Percentiles rank a stretch among this genome's conserved stretches.
Evolutionary conservation across 2,329 filamentous ascomycete species (phyloP).

Genomic region (Talaromyces rugulosus): DNA sequence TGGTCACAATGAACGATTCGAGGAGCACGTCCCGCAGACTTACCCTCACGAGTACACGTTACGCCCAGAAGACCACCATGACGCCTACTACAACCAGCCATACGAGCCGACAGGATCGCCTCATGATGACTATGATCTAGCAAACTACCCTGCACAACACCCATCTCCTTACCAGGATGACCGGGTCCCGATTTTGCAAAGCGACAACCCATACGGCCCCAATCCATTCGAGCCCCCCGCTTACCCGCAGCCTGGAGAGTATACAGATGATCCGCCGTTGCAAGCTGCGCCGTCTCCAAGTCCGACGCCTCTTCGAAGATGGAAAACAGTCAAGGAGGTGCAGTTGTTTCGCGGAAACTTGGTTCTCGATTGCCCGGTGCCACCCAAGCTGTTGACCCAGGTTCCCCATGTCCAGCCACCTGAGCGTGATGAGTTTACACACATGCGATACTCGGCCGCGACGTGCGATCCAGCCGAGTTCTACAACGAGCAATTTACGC

Average conservation of each 20-base stretch:
- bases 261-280: constrained; percentile 35
- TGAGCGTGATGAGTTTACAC: constrained; percentile 75
- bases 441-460: constrained; percentile 85
- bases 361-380: constrained; percentile 93
- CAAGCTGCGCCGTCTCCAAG: constrained; percentile 40
- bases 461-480: constrained; percentile 91
- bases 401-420: constrained; percentile 73
- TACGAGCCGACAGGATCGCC: constrained; percentile 63
- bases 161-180: constrained; percentile 64
- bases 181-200: constrained; percentile 69
- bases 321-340: constrained; percentile 99
- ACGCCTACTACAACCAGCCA: constrained; percentile 78
- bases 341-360: constrained; percentile 94
- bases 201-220: constrained; percentile 59
- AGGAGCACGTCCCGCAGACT: constrained; percentile 38
- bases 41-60: constrained; percentile 62
- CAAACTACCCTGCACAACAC: constrained; percentile 48
- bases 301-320: constrained; percentile 68
- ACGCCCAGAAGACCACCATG: constrained; percentile 80
- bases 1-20: constrained; percentile 59
- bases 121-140: constrained; percentile 54
- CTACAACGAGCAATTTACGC: constrained; percentile 81
- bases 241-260: constrained; percentile 33
- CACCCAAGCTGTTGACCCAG: constrained; percentile 79
- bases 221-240: constrained; percentile 61